Evolutionary conservation across 1,139 yeast species (phyloP).

Genomic region (Saccharomyces hybrid): DNA sequence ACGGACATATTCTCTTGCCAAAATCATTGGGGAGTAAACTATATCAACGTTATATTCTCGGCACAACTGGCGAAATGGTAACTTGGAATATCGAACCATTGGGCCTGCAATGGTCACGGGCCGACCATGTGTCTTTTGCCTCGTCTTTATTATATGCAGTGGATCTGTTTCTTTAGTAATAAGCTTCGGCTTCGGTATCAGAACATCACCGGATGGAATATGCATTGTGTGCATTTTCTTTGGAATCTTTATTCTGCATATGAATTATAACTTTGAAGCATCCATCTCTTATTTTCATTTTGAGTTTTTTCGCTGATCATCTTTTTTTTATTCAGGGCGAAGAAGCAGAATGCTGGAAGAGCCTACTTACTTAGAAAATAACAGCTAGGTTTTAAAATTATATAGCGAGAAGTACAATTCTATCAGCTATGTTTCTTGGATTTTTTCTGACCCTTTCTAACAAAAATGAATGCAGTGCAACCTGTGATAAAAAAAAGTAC

Average conservation of each 20-base stretch:
- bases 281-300: background rate
- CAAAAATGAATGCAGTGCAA: background rate
- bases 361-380: background rate
- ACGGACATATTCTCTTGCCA: slow-evolving; percentile 90
- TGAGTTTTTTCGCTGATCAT: background rate
- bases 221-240: background rate
- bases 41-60: slow-evolving; percentile 72
- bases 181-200: slow-evolving; percentile 17
- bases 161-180: slow-evolving; percentile 25
- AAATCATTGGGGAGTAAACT: slow-evolving; percentile 91
- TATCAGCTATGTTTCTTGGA: background rate
- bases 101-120: slow-evolving; percentile 70
- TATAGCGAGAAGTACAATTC: background rate
- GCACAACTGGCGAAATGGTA: slow-evolving; percentile 80
- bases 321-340: background rate
- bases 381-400: background rate
- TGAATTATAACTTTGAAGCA: background rate
- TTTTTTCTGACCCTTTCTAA: background rate
- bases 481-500: background rate
- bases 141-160: slow-evolving; percentile 25
- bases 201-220: background rate
- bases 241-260: background rate
- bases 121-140: slow-evolving; percentile 22
- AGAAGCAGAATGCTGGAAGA: background rate
- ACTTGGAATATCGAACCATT: slow-evolving; percentile 92